A percentile compares a stretch with the other conserved stretches of the same genome.
Evolutionary conservation across 208 protist species (phyloP).

Genomic region (Willaertia magna): DNA sequence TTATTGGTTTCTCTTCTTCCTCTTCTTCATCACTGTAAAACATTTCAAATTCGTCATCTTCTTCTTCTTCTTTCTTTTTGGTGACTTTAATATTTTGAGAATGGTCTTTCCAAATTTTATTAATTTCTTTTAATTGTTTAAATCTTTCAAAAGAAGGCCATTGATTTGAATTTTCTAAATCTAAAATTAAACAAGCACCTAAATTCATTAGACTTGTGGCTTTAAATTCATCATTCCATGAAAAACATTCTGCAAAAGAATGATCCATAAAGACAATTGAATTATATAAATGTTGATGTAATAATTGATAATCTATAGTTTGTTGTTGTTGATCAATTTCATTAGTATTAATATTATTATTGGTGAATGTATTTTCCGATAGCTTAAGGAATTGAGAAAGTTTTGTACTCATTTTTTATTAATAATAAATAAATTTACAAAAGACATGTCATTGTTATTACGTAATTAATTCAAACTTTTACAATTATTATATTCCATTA

Average conservation of each 20-base stretch:
- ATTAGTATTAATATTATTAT: too few species aligned
- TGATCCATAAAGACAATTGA: not conserved
- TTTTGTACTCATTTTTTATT: too few species aligned
- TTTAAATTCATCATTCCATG: not conserved
- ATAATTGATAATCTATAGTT: not conserved
- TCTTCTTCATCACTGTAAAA: not conserved
- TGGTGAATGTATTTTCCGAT: too few species aligned
- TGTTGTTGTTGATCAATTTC: too few species aligned
- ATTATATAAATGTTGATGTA: not conserved
- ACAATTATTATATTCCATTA: too few species aligned
- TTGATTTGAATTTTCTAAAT: not conserved
- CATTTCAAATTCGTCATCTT: not conserved
- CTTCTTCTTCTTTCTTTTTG: not conserved
- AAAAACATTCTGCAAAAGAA: not conserved
- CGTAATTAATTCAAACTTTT: too few species aligned
- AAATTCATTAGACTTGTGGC: not conserved
- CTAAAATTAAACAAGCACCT: not conserved
- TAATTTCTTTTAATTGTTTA: not conserved
- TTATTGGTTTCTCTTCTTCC: not conserved
- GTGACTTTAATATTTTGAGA: not conserved
- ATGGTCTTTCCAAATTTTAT: not conserved
- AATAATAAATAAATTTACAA: too few species aligned
- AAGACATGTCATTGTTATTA: too few species aligned
- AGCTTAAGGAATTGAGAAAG: too few species aligned
- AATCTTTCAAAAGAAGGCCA: not conserved